Conservation (phyloP, 2,329 filamentous ascomycete species). For the Ceratocystiopsis sp. region DNA sequence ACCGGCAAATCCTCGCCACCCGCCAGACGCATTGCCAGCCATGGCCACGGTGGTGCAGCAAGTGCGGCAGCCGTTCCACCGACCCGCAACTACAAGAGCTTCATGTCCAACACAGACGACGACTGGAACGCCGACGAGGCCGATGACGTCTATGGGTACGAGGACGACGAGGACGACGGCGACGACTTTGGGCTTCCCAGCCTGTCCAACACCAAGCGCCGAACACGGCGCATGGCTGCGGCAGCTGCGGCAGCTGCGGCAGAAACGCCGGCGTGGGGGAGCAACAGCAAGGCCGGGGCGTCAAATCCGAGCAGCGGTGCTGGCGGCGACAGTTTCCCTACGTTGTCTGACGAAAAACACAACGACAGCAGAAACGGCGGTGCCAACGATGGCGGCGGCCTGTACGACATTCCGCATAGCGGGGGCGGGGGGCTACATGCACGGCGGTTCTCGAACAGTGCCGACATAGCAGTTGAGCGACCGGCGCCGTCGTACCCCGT, state of each 20-base stretch:
- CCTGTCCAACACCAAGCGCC: slow-evolving; percentile 76
- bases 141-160: slow-evolving; percentile 62
- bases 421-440: slow-evolving; percentile 19
- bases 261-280: slow-evolving; percentile 5
- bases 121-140: slow-evolving; percentile 62
- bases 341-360: not conserved
- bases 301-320: too few species aligned
- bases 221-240: slow-evolving; percentile 35
- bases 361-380: slow-evolving; percentile 8
- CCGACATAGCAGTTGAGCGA: slow-evolving; percentile 85
- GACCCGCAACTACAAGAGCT: slow-evolving; percentile 60
- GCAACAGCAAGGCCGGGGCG: not conserved
- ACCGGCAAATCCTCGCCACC: slow-evolving; percentile 22
- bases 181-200: slow-evolving; percentile 93
- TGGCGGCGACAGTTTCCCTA: not conserved
- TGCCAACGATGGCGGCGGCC: not conserved
- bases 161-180: slow-evolving; percentile 65
- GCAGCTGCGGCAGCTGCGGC: slow-evolving; percentile 12
- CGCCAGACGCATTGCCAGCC: slow-evolving; percentile 16
- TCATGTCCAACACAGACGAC: slow-evolving; percentile 65
- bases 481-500: slow-evolving; percentile 70
- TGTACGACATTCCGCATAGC: too few species aligned
- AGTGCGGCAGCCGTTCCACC: slow-evolving; percentile 42
- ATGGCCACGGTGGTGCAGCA: slow-evolving; percentile 24
- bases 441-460: slow-evolving; percentile 65